Conservation (phyloP, 148 eudicot genomes). For the Camellia granthamiana region DNA sequence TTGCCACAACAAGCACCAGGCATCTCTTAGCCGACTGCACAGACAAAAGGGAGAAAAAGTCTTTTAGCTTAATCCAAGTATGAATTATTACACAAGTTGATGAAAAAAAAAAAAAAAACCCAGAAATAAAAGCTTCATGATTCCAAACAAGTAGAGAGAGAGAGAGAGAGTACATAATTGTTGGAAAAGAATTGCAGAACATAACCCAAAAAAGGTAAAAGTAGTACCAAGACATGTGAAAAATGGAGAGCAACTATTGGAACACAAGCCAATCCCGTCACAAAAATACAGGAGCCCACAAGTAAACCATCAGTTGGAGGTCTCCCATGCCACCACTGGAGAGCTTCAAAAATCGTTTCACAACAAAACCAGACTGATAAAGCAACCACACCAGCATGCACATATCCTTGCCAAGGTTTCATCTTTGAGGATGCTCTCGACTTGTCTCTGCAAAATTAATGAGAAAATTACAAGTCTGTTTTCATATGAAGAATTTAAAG, state of each 20-base stretch:
- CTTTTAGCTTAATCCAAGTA: slow-evolving; percentile 4
- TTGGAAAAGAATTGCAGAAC: neutral
- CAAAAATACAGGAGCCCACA: slow-evolving; percentile 79
- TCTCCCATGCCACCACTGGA: slow-evolving; percentile 95
- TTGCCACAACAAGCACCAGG: slow-evolving; percentile 74
- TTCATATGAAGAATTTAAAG: neutral
- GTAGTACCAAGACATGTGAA: slow-evolving; percentile 83
- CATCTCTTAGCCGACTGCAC: slow-evolving; percentile 85
- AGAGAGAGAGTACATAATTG: neutral
- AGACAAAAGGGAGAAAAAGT: slow-evolving; percentile 15
- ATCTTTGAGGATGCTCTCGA: slow-evolving; percentile 76
- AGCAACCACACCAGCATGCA: slow-evolving; percentile 72
- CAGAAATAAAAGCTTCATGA: neutral
- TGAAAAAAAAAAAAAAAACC: neutral
- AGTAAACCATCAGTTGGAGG: slow-evolving; percentile 86
- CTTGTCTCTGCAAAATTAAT: slow-evolving; percentile 59
- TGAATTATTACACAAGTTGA: neutral
- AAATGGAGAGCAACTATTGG: slow-evolving; percentile 92
- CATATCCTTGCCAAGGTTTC: slow-evolving; percentile 91
- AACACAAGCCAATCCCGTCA: slow-evolving; percentile 75
- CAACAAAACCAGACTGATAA: slow-evolving; percentile 94
- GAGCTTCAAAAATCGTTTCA: slow-evolving; percentile 91
- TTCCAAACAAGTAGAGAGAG: neutral
- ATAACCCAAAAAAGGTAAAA: slow-evolving; percentile 9
- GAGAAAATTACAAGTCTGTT: slow-evolving; percentile 10